Evolutionary conservation across 768 basidiomycete species (phyloP).

Genomic region (Pisolithus tinctorius): DNA sequence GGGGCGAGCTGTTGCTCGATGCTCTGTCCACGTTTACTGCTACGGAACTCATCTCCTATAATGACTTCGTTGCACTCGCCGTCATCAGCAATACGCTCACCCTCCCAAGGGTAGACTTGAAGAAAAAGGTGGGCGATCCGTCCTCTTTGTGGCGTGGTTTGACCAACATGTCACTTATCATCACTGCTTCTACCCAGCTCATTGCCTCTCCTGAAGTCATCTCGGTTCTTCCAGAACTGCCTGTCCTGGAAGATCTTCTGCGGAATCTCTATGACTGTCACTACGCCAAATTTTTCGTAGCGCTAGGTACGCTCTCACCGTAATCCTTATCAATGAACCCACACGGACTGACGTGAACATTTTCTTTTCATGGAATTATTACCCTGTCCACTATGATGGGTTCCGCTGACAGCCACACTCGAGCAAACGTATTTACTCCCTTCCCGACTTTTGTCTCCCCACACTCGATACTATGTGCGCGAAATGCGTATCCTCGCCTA

Average conservation of each 20-base stretch:
- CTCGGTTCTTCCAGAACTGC: conserved; percentile 75
- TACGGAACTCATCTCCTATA: conserved; percentile 79
- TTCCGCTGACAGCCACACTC: conserved; percentile 55
- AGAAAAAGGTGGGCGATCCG: conserved; percentile 65
- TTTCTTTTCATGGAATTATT: too few relatives aligned
- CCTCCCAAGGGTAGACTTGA: conserved; percentile 77
- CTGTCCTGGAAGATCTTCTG: conserved; percentile 28
- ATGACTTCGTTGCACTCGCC: conserved; percentile 82
- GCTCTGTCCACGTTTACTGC: conserved; percentile 94
- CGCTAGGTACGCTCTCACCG: conserved; percentile 54
- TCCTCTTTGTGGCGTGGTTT: neutral
- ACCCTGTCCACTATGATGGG: neutral
- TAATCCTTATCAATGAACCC: neutral
- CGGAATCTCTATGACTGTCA: conserved; percentile 35
- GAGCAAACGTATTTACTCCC: conserved; percentile 86
- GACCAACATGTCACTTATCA: conserved; percentile 5
- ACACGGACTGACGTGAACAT: too few relatives aligned
- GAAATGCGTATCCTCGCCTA: conserved; percentile 97
- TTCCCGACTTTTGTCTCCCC: conserved; percentile 78
- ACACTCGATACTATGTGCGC: conserved; percentile 84
- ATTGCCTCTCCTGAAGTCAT: conserved; percentile 84
- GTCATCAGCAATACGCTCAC: conserved; percentile 64
- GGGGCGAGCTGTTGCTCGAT: conserved; percentile 81
- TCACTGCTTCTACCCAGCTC: conserved; percentile 40
- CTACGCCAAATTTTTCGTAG: conserved; percentile 87